Percentiles rank a stretch among this genome's conserved stretches.
Evolutionary conservation across 768 basidiomycete genomes (phyloP).

Genomic region (Rickenella mellea): DNA sequence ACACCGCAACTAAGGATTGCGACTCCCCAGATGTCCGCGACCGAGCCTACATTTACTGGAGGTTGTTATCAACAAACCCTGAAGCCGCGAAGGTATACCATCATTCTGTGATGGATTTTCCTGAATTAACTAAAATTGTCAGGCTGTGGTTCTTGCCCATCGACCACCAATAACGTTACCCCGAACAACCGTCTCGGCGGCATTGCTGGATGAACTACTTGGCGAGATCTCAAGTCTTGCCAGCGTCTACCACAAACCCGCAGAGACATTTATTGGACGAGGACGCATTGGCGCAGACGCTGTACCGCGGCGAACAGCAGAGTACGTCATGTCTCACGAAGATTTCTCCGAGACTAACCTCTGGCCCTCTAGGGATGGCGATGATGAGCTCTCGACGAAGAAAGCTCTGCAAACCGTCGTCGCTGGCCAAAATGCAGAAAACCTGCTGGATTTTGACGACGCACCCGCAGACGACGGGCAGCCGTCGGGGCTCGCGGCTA

Average conservation of each 20-base stretch:
- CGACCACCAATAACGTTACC: conserved; percentile 92
- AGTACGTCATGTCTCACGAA: conserved; percentile 31
- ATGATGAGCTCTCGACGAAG: conserved; percentile 65
- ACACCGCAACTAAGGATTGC: conserved; percentile 93
- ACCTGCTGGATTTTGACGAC: conserved; percentile 91
- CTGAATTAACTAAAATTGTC: background rate
- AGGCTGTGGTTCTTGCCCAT: conserved; percentile 83
- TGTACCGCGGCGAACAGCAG: conserved; percentile 51
- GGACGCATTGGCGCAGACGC: conserved; percentile 82
- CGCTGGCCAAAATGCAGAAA: conserved; percentile 88
- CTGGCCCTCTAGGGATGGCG: conserved; percentile 30
- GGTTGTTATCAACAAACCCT: conserved; percentile 88
- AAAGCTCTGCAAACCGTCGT: conserved; percentile 89
- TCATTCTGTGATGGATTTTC: conserved; percentile 2
- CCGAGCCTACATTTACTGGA: conserved; percentile 97
- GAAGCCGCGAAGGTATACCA: conserved; percentile 80
- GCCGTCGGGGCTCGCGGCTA: conserved; percentile 72
- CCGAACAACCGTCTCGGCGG: conserved; percentile 81
- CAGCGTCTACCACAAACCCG: conserved; percentile 96
- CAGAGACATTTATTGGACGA: conserved; percentile 89
- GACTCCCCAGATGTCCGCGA: conserved; percentile 96
- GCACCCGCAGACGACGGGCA: conserved; percentile 47
- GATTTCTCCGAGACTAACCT: background rate
- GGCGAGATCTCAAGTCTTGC: conserved; percentile 84
- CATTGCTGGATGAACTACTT: conserved; percentile 82